phyloP scores from a whole-genome alignment of 768 basidiomycete genomes.

The Coprinopsis marcescibilis region DNA sequence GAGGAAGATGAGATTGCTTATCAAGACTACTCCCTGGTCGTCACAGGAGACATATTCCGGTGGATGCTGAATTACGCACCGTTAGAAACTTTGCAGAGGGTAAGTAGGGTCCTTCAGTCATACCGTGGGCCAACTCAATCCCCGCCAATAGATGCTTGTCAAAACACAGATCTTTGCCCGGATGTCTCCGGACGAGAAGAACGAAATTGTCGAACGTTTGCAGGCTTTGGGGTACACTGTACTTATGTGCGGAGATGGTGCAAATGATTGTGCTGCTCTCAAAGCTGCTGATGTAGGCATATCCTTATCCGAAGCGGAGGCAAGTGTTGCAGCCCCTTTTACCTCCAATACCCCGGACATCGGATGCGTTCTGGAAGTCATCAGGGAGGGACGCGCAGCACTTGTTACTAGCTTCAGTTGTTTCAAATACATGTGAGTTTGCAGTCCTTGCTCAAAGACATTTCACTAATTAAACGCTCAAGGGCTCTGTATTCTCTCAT shows the following conservation, averaged over 20 bases:
- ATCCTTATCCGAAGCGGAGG: constrained; percentile 95
- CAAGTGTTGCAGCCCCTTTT: constrained; percentile 97
- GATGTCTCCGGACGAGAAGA: constrained; percentile 99
- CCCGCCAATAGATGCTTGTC: constrained; percentile 78
- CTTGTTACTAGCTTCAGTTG: constrained; percentile 98
- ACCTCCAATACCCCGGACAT: constrained; percentile 93
- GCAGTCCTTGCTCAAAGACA: neutral
- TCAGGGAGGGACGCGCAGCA: constrained; percentile 93
- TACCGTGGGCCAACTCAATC: neutral
- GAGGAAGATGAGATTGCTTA: constrained; percentile 65
- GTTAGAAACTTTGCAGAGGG: constrained; percentile 88
- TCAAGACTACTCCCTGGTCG: constrained; percentile 85
- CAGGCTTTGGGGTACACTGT: constrained; percentile 94
- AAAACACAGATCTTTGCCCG: constrained; percentile 95
- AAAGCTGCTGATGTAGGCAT: constrained; percentile 98
- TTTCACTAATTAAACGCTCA: constrained; percentile 10
- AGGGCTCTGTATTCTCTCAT: constrained; percentile 99
- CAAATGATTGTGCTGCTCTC: constrained; percentile 96
- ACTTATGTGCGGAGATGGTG: constrained; percentile 97
- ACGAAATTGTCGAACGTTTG: constrained; percentile 92
- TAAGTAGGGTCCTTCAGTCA: constrained; percentile 31
- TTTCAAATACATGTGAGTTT: constrained; percentile 99
- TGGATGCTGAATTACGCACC: constrained; percentile 98
- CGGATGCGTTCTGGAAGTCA: constrained; percentile 91
- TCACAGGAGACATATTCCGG: constrained; percentile 93